phyloP scores from a whole-genome alignment of 177 flowering plant species.

The Vitis hybrid region DNA sequence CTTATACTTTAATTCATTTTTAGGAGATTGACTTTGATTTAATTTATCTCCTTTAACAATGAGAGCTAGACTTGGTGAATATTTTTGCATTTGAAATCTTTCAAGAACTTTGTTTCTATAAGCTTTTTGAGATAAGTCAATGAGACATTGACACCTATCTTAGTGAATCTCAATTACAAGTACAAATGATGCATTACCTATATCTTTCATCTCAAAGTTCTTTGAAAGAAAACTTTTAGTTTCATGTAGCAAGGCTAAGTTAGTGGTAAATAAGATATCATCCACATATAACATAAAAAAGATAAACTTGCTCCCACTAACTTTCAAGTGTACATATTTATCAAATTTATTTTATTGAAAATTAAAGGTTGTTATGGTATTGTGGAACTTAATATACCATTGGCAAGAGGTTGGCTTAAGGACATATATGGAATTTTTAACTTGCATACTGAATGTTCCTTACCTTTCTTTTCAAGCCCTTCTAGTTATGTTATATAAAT shows the following conservation, averaged over 20 bases:
- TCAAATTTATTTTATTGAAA: no score
- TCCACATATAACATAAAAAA: no score
- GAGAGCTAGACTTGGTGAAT: neutral
- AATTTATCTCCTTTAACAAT: neutral
- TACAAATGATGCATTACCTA: constrained; percentile 2
- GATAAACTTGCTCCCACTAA: no score
- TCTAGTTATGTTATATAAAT: no score
- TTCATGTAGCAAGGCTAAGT: no score
- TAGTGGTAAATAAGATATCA: no score
- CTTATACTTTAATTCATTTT: constrained; percentile 1
- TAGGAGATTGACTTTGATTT: constrained; percentile 9
- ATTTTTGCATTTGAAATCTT: constrained; percentile 4
- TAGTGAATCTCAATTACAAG: constrained; percentile 5
- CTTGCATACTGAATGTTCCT: neutral
- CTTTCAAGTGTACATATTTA: no score
- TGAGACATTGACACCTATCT: constrained; percentile 1
- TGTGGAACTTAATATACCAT: neutral
- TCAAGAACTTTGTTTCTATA: constrained; percentile 5
- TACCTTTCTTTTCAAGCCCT: neutral
- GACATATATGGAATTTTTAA: no score
- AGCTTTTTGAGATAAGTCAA: constrained; percentile 4
- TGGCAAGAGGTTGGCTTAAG: neutral
- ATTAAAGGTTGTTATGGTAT: no score
- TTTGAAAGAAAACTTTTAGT: no score
- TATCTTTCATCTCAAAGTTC: no score